Base-by-base conservation (phyloP, 139 green algal species). In the Chlamydomonas eustigma region DNA sequence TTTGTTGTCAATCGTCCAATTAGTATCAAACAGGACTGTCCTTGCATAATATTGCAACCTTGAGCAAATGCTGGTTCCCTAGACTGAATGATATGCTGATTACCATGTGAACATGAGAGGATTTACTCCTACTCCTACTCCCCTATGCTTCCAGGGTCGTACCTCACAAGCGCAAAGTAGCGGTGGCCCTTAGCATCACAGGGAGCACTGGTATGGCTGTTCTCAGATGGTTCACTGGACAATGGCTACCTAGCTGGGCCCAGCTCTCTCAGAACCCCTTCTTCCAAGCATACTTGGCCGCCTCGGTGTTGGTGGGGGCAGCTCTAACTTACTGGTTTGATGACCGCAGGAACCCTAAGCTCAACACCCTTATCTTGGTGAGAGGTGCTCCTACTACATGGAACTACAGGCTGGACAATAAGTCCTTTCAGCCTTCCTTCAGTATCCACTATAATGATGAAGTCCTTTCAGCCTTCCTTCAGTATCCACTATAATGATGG, bases 341-440 rank as follows among this genome's bases (percentile, higher is more conserved):
- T n/a, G 77, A 78, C 8, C 64, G 65, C 3, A 64, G 50, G 2
- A 80, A 83, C 79, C 31, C 76, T 51, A 87, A 84, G 37, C 18
- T 87, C 39, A 87, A 84, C 65, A 81, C 64, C 1, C 39, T 87
- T 0, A 80, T 87, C 64, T 65, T 65, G 51, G 76, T 80, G 50
- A 5, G 66, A 52, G 25, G 58, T 8, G n/a, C n/a, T n/a, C n/a
- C 50, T 63, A 18, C 24, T 63, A 18, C 18, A 18, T 18, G 22
- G 50, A 30, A 24, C 50, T 3, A 72, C 3, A 2, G 64, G n/a
- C 3, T 39, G 12, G 4, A 38, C 64, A 72, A n/a, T n/a, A n/a
- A n/a, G n/a, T n/a, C n/a, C n/a, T n/a, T n/a, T n/a, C 50, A 63
- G 18, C 50, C 24, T 67, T 35, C 67, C 18, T 52, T n/a, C n/a